Base-by-base conservation (phyloP, 2,329 filamentous ascomycete species). In the Leptosphaerulina australis region DNA sequence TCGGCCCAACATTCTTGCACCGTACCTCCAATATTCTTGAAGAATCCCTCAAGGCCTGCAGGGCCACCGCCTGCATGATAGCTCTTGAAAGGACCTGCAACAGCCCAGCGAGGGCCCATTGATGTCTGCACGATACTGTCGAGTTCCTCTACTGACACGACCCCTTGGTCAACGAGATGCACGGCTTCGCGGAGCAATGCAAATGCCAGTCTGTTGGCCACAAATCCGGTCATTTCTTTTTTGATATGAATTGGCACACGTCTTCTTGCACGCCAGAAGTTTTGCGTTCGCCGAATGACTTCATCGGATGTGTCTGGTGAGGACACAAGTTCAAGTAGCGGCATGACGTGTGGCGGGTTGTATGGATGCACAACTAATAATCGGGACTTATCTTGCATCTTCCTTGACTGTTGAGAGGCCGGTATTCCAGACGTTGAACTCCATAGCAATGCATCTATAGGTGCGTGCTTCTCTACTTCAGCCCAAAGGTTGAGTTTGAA, bases 271-370 rank as follows among this genome's bases (percentile, higher is more conserved):
- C 63, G 62, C 77, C 77, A 84, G 57, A 81, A 83, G 1, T 64
- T 58, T 21, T 77, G 41, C 4, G 79, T 80, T 6, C 67, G 63
- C 4, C 69, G 58, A 1, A 81, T 66, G 1, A 75, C 68, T 1
- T 67, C 62, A 0, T 66, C 28, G 0, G 64, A 63, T 0, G 79
- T 84, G 22, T 56, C 50, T 4, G 75, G 76, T 1, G 74, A 76
- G 0, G 81, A 81, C 0, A 85, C 82, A 24, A 85, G 72, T 63
- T 86, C 83, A 2, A 85, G 67, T 1, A 86, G 61, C 0, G 83
- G 83, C 80, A 85, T 84, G 44, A 85, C 76, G 55, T 85, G 81
- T 1, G 83, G 83, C 17, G 83, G 83, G 45, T 85, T 85, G 65
- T 82, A 86, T 0, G 83, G 83, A 62, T 85, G 83, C 3, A 83